Evolutionary conservation across 2,329 filamentous ascomycete species (phyloP).

Genomic region (Lachnellula arida): DNA sequence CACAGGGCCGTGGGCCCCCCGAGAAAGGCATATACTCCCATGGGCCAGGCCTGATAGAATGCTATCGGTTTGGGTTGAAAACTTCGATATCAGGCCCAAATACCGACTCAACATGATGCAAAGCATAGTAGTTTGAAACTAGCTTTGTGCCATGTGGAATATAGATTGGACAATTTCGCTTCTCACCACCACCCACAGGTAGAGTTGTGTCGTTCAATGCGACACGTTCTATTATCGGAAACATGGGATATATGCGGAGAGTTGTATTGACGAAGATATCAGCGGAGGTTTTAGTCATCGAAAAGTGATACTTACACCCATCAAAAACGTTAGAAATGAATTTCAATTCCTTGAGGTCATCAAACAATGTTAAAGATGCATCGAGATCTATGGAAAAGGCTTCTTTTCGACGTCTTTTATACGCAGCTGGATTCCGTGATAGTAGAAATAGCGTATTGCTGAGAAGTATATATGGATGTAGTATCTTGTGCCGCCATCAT

Average conservation of each 20-base stretch:
- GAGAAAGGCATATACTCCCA: conserved; percentile 72
- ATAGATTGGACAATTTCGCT: background rate
- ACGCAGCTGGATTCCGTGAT: background rate
- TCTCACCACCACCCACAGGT: background rate
- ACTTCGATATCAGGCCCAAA: background rate
- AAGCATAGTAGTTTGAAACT: background rate
- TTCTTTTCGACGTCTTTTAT: background rate
- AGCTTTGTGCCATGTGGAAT: background rate
- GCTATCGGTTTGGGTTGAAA: conserved; percentile 1
- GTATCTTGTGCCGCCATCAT: conserved; percentile 3
- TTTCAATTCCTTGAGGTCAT: background rate
- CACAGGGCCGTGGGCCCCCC: conserved; percentile 64
- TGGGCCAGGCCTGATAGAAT: background rate
- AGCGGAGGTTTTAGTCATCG: too few relatives aligned
- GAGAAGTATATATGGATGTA: background rate
- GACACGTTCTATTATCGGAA: background rate
- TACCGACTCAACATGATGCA: background rate
- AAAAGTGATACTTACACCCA: background rate
- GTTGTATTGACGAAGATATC: background rate
- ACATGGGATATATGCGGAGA: background rate
- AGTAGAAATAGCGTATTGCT: background rate
- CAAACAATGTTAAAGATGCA: background rate
- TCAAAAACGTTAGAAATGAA: background rate
- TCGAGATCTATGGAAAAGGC: background rate
- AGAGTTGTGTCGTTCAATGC: background rate